These are phyloP conservation scores for Neurospora sp. DNA, from an alignment of 495 filamentous ascomycete genomes.

Conservation along the genomic window DNA sequence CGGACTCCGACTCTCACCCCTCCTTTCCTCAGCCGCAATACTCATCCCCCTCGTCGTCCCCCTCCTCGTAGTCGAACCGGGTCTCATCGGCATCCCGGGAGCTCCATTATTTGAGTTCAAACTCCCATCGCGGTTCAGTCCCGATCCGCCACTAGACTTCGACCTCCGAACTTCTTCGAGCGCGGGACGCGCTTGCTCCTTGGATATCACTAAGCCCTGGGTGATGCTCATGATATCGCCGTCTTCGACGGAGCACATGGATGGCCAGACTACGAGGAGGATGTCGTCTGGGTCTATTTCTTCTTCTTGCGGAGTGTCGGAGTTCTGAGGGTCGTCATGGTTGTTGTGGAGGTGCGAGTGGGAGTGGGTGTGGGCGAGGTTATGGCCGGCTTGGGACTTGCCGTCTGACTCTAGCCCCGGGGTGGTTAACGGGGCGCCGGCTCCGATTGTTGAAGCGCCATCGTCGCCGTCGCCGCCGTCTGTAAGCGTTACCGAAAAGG, in stretches of 20 bases:
- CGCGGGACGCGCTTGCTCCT: conserved; percentile 26
- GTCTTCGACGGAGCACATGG: conserved; percentile 28
- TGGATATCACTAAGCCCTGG: conserved; percentile 27
- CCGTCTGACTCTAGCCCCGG: neutral
- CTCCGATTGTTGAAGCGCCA: neutral
- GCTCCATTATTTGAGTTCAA: neutral
- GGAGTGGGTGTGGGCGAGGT: neutral
- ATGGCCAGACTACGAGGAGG: conserved; percentile 27
- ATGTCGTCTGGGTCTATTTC: conserved; percentile 29
- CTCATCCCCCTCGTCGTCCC: neutral
- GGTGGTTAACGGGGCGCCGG: neutral
- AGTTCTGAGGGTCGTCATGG: neutral
- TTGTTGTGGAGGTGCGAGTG: neutral
- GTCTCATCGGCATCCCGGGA: neutral
- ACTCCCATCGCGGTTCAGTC: neutral
- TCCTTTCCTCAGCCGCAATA: neutral
- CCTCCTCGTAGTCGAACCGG: neutral
- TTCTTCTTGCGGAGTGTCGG: neutral
- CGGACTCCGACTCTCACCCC: neutral
- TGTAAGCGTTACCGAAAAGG: neutral
- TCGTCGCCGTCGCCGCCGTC: conserved; percentile 8
- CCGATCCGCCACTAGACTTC: rapidly evolving
- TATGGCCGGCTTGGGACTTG: neutral
- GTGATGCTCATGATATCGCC: conserved; percentile 28
- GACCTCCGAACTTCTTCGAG: conserved; percentile 17